Evolutionary conservation across 768 basidiomycete genomes (phyloP), one percentile per base, ranked within the genome.

Genomic region (Leccinum subtestaceum): DNA sequence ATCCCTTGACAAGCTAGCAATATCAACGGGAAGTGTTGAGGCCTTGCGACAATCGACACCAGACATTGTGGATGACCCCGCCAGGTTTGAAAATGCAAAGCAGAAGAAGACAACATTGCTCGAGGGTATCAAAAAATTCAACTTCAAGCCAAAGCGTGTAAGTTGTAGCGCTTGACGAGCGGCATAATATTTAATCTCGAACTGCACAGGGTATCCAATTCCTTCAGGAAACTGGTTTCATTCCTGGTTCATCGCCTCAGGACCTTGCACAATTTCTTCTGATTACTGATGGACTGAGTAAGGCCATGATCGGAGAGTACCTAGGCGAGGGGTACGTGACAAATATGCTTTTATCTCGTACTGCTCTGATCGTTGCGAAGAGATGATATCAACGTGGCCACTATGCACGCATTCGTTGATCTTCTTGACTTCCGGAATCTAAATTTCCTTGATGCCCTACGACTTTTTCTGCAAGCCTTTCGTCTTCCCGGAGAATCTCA

Each of bases 341-440:
- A 45, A 8, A 32, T 50, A 2, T 31, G 19, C 23, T 36, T 21
- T 32, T 25, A 31, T 45, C 46, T 40, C 4, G 4, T 19, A 15
- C 2, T 36, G 46, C 13, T 38, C 61, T 67, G 47, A 67, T 57
- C 21, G 17, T 52, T 52, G 25, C 53, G 4, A 64, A 98, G 96
- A 31, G 93, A 96, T 53, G 91, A 93, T 51, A 81, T 84, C 65
- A 93, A 98, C 67, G 82, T 98, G 54, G 88, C 92, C 1, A 92
- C 84, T 60, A 98, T 99, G 97, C 97, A 99, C 74, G 91, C 93
- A 27, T 98, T 98, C 67, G 93, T 98, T 57, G 95, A 98, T 71
- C 75, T 86, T 67, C 81, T 99, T 69, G 93, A 98, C 62, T 93
- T 99, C 74, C 84, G 81, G 46, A 85, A 87, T 59, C 75, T 86